Base-by-base conservation (phyloP, 1,139 yeast species). In the Candida tunisiensis region DNA sequence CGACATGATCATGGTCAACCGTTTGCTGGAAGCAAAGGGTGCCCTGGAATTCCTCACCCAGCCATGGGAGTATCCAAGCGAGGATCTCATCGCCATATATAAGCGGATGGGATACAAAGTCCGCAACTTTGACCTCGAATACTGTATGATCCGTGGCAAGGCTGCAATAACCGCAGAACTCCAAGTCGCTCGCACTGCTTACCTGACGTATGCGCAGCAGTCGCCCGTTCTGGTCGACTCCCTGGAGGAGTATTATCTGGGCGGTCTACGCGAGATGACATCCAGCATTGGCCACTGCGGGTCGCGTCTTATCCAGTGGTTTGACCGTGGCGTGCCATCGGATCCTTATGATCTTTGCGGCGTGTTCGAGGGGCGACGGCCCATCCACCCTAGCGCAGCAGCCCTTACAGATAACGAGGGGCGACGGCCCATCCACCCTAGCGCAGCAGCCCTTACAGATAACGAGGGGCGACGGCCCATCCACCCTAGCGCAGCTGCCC, bases 81-180 rank as follows among this genome's bases (percentile, higher is more conserved):
- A 45, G 1, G 64, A 62, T 27, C 36, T 67, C 2, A 20, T 51
- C 0, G 44, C 42, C 11, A 53, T 65, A 8, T 54, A 54, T 28
- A 24, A 36, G 3, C 26, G 35, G 4, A 30, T 54, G 25, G 60
- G 68, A 9, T 49, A 50, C 36, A 15, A 29, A 14, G 44, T 49
- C 15, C 35, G 51, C 10, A 30, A 40, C 16, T 29, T 41, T 8
- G 29, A 44, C 24, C 34, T 67, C 5, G 46, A 47, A 7, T 47
- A 56, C 28, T 69, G 77, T 42, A 57, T 67, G 57, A 35, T 51
- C 5, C 45, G 73, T 25, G 78, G 78, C 0, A 45, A 52, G 24
- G 52, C 65, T 0, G 77, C 65, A 0, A 33, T 67, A 8, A 40
- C 42, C 15, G 59, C 61, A 0, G 73, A 68, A 34, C 28, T 60